Evolutionary conservation across 2,329 filamentous ascomycete genomes (phyloP).

Genomic region (Lachnellula willkommii): DNA sequence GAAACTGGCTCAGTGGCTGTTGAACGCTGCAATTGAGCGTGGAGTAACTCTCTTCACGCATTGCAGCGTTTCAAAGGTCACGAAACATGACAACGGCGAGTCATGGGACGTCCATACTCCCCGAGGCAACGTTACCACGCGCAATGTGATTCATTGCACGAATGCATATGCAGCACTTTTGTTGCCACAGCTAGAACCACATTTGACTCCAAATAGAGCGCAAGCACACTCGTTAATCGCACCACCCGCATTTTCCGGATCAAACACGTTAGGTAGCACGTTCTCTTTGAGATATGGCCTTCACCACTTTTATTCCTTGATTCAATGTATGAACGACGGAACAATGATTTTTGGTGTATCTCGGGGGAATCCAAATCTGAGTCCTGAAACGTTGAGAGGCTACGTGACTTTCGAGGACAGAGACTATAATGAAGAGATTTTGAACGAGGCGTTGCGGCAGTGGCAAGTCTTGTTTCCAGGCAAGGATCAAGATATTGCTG

Average conservation of each 20-base stretch:
- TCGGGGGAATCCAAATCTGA: constrained; percentile 37
- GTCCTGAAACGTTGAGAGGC: constrained; percentile 26
- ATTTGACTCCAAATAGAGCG: constrained; percentile 39
- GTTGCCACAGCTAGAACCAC: constrained; percentile 32
- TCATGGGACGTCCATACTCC: constrained; percentile 34
- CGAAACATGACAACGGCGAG: constrained; percentile 11
- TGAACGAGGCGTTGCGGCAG: constrained; percentile 33
- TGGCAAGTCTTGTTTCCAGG: constrained; percentile 35
- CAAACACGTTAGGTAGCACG: constrained; percentile 34
- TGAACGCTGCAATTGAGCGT: constrained; percentile 33
- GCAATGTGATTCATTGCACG: constrained; percentile 36
- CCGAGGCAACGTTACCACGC: constrained; percentile 29
- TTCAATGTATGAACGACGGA: constrained; percentile 40
- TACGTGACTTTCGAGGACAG: constrained; percentile 37
- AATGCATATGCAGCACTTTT: constrained; percentile 37
- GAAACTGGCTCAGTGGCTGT: constrained; percentile 44
- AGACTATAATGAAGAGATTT: constrained; percentile 36
- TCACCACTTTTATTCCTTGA: constrained; percentile 46
- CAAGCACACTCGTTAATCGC: constrained; percentile 43
- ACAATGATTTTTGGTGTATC: constrained; percentile 39
- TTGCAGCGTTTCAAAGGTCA: constrained; percentile 35
- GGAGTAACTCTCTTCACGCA: constrained; percentile 40
- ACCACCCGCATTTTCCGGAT: constrained; percentile 32
- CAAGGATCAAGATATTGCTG: constrained; percentile 7
- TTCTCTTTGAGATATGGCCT: constrained; percentile 43